Conservation (phyloP, 2,329 filamentous ascomycete species). For the Myrmaecium sp. region DNA sequence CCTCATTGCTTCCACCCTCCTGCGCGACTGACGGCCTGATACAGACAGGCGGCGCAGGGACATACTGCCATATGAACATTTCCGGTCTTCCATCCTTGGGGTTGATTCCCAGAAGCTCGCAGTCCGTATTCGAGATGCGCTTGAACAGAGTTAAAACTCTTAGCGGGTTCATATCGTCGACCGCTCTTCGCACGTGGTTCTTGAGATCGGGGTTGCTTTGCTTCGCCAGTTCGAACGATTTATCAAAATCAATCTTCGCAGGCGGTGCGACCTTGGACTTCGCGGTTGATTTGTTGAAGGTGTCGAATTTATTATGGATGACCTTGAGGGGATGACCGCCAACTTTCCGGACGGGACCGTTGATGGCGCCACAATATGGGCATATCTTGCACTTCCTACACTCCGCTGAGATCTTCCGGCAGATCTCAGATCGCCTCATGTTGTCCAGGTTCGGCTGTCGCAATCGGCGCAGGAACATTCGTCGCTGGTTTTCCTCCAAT, state of each 20-base stretch:
- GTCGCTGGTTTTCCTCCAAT: conserved; percentile 63
- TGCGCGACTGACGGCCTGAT: conserved; percentile 89
- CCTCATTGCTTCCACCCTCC: conserved; percentile 84
- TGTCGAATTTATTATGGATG: conserved; percentile 78
- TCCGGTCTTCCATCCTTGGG: conserved; percentile 77
- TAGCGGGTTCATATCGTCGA: conserved; percentile 86
- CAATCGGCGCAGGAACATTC: conserved; percentile 61
- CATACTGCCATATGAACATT: conserved; percentile 94
- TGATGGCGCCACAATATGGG: conserved; percentile 62
- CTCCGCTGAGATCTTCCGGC: conserved; percentile 76
- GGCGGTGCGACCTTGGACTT: conserved; percentile 67
- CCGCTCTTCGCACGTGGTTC: conserved; percentile 78
- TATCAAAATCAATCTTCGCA: conserved; percentile 71
- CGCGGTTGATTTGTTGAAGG: conserved; percentile 77
- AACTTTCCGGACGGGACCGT: conserved; percentile 83
- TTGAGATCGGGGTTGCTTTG: conserved; percentile 68
- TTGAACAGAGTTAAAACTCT: conserved; percentile 84
- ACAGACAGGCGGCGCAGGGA: conserved; percentile 85
- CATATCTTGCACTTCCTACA: conserved; percentile 78
- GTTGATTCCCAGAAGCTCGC: conserved; percentile 78
- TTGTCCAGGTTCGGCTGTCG: conserved; percentile 74
- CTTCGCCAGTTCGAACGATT: conserved; percentile 66
- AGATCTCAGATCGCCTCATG: conserved; percentile 62
- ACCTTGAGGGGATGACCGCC: conserved; percentile 73
- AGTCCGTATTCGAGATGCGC: conserved; percentile 68